Evolutionary conservation across 129 eudicot species (phyloP).

Genomic region (Heracleum sosnowskyi): DNA sequence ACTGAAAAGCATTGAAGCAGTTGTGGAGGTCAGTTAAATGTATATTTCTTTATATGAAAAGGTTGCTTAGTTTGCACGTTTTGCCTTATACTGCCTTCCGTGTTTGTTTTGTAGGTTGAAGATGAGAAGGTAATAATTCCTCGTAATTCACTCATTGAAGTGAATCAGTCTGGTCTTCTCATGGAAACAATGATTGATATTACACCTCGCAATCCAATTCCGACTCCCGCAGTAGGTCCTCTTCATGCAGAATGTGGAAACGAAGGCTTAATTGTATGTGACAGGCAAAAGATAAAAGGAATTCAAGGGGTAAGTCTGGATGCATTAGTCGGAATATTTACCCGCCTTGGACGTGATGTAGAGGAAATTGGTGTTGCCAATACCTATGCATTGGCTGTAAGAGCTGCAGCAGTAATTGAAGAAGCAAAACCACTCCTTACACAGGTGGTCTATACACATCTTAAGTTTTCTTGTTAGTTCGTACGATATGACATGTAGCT

Average conservation of each 20-base stretch:
- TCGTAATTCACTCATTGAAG: constrained; percentile 73
- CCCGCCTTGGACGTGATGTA: constrained; percentile 80
- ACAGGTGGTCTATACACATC: constrained; percentile 48
- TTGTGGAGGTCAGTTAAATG: constrained; percentile 63
- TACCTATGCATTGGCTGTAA: constrained; percentile 61
- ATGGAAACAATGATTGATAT: constrained; percentile 96
- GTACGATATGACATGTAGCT: background rate
- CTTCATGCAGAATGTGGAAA: constrained; percentile 67
- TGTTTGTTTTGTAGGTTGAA: constrained; percentile 57
- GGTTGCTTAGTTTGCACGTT: background rate
- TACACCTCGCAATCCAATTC: constrained; percentile 81
- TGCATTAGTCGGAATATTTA: constrained; percentile 80
- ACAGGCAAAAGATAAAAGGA: constrained; percentile 72
- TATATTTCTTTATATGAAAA: background rate
- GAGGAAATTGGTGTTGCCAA: constrained; percentile 82
- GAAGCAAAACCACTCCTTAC: constrained; percentile 78
- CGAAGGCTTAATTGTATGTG: constrained; percentile 83
- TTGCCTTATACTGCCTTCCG: background rate
- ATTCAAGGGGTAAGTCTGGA: constrained; percentile 90
- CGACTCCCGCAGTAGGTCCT: constrained; percentile 72
- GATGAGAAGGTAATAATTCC: constrained; percentile 85
- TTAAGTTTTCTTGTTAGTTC: constrained; percentile 7
- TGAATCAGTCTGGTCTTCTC: constrained; percentile 90
- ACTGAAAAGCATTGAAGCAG: constrained; percentile 70
- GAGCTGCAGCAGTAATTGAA: constrained; percentile 58